Evolutionary conservation across 2,329 filamentous ascomycete species (phyloP), one percentile per base, ranked within the genome.

Genomic region (Nannizziopsis barbatae): DNA sequence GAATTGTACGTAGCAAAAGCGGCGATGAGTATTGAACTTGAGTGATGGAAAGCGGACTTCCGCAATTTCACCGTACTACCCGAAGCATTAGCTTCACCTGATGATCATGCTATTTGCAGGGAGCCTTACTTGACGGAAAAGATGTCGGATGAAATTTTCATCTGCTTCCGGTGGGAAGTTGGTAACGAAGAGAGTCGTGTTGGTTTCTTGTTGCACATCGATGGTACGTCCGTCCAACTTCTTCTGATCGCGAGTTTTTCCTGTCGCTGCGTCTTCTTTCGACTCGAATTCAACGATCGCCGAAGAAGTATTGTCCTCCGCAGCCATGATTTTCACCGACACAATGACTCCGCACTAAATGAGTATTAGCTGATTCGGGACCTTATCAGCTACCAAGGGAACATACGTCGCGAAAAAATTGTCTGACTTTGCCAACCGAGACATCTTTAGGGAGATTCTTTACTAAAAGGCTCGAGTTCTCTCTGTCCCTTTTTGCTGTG

Each of bases 1-100:
- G 62, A 95, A 95, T n/a, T 93, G 86, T 5, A 95, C 75, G 64
- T 98, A 98, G 70, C 89, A 95, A 69, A 98, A 98, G 18, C 92
- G 83, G 30, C 92, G 85, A 57, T 86, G 82, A 1, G 83, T 82
- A 59, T 95, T 90, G 65, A 77, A 88, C 63, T 93, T 93, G 45
- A 98, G 76, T 49, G 87, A 95, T 1, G 92, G 92, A 68, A 92
- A 92, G 17, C 92, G 83, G 45, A 96, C 76, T 58, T 83, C 86
- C 48, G 94, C 74, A 48, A 98, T 81, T 38, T 90, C 80, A 38
- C 92, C 92, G 59, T 82, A 90, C 50, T 72, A 63, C 39, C 49
- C 33, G 40, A 18, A 12, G 8, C 14, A 37, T 46, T 20, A 46
- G 30, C 14, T 22, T 30, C 20, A 15, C 9, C 12, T 15, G 8